Base-by-base conservation (phyloP, 2,329 filamentous ascomycete genomes). In the Pseudogymnoascus sp. region DNA sequence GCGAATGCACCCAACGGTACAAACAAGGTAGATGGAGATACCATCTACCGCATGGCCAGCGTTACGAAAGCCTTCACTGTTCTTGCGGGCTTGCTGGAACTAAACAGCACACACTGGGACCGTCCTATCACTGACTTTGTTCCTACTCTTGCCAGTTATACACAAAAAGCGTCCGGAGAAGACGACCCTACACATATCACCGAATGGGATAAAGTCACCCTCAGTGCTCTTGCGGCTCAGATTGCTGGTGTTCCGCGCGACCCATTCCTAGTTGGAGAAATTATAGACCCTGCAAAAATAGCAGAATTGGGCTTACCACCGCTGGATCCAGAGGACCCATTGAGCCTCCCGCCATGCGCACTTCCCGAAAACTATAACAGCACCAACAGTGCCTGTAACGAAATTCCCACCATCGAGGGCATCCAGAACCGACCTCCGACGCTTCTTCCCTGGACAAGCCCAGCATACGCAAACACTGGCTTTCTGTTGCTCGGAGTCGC, bases 401-500 rank as follows among this genome's bases (percentile, higher is more conserved):
- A 55, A 55, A 19, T 55, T 6, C 26, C 49, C 3, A 12, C 26
- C n/a, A 55, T 70, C 35, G 60, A 69, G 7, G 70, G 70, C n/a
- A 70, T 73, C 14, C 68, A 66, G 19, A 66, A 67, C 58, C 69
- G 69, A 4, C 69, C 73, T 5, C 79, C 80, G 0, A 70, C 75
- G 1, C 80, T 78, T 60, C 67, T 71, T 0, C 75, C 80, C 0
- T 79, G 77, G 65, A 73, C 75, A 0, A 76, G 72, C 2, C 79
- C 81, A 0, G 71, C 75, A 2, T 84, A 84, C 68, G 78, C 80
- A 29, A 82, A 83, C 65, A 70, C 76, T 2, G 79, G 74, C 0
- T 78, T 79, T 19, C 70, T 75, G 1, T 63, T 81, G 2, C 73
- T 82, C 0, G 78, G 77, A 2, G 69, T 78, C 0, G 77, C 77